Percentiles rank a stretch among this genome's conserved stretches.
These are phyloP conservation scores for Crithidia brevicula DNA, from an alignment of 208 protist species.

Conservation along the genomic window DNA sequence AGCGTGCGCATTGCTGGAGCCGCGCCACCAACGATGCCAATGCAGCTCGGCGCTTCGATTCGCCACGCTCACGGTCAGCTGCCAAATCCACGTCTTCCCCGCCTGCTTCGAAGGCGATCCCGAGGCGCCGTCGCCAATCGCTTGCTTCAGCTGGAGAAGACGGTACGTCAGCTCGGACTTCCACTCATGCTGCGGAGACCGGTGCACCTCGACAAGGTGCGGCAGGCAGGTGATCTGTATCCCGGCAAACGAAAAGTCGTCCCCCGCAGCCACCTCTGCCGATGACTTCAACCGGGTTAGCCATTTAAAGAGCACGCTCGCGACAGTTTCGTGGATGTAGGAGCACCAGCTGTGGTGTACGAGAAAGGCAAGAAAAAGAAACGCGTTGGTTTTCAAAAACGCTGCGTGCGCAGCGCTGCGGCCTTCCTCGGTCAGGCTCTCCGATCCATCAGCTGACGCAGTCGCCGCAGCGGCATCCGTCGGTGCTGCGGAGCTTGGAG, in stretches of 20 bases:
- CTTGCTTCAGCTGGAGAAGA: neutral
- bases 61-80: constrained; percentile 12
- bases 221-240: constrained; percentile 17
- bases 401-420: neutral
- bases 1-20: neutral
- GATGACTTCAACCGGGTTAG: neutral
- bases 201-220: constrained; percentile 5
- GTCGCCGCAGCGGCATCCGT: neutral
- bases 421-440: neutral
- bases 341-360: constrained; percentile 34
- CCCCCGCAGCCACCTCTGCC: neutral
- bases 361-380: constrained; percentile 32
- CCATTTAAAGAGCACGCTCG: neutral
- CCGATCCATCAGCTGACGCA: neutral
- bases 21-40: constrained; percentile 3
- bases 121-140: neutral
- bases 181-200: constrained; percentile 32
- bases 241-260: neutral
- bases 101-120: neutral
- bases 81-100: neutral
- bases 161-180: constrained; percentile 21
- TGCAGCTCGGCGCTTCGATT: constrained; percentile 25
- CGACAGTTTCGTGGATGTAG: constrained; percentile 11
- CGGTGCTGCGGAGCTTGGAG: neutral
- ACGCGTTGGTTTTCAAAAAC: constrained; percentile 27